Conservation (phyloP, 2,329 filamentous ascomycete genomes). For the Leptosphaerulina australis region DNA sequence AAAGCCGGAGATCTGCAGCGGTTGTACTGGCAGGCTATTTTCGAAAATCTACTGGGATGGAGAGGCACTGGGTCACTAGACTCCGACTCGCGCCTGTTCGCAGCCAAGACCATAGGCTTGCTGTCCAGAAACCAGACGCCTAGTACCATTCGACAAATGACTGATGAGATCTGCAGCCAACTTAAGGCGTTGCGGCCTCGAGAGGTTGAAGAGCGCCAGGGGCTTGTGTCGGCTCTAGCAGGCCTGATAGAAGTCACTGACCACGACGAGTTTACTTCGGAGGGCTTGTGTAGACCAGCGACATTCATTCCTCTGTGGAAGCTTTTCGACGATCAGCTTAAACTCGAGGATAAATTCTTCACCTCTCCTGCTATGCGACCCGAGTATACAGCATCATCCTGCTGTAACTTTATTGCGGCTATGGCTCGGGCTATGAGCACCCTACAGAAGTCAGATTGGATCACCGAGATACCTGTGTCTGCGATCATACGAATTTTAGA, state of each 20-base stretch:
- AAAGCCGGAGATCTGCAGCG: conserved; percentile 69
- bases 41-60: conserved; percentile 79
- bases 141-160: conserved; percentile 48
- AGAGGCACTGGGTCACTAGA: conserved; percentile 85
- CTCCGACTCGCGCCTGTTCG: conserved; percentile 71
- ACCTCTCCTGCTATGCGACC: conserved; percentile 59
- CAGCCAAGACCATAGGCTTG: conserved; percentile 71
- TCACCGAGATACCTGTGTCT: conserved; percentile 17
- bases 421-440: conserved; percentile 28
- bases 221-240: conserved; percentile 64
- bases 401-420: conserved; percentile 60
- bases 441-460: conserved; percentile 7
- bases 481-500: conserved; percentile 36
- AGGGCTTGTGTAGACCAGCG: background rate
- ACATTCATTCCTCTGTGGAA: conserved; percentile 39
- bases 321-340: conserved; percentile 39
- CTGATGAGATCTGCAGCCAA: conserved; percentile 50
- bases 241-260: conserved; percentile 25
- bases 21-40: conserved; percentile 70
- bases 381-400: conserved; percentile 68
- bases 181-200: conserved; percentile 58
- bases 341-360: conserved; percentile 49
- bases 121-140: conserved; percentile 54
- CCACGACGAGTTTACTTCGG: background rate
- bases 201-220: conserved; percentile 73